Evolutionary conservation across 495 filamentous ascomycete genomes (phyloP), one percentile per base, ranked within the genome.

Genomic region (Annulohypoxylon moriforme): DNA sequence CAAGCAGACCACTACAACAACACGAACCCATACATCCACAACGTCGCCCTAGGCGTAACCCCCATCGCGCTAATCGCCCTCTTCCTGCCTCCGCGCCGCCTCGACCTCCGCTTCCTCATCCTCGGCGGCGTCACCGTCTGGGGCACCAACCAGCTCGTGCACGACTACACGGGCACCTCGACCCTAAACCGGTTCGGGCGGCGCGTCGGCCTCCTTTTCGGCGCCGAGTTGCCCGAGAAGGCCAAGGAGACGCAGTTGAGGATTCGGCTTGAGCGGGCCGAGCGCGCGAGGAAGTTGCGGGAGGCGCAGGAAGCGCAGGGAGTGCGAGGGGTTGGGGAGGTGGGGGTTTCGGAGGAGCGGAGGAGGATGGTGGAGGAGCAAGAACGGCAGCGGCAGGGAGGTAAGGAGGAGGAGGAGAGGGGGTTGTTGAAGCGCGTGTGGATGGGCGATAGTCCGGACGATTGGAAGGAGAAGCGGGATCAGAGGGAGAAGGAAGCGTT

Each of bases 1-100:
- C 46, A 9, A 13, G 46, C 22, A 7, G 46, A 22, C 22, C 24
- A 14, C 14, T 55, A 59, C 33, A 40, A 72, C 38, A 79, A 85
- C 75, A 89, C 86, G 77, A 72, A 82, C 62, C 79, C 81, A 24
- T 81, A 91, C 71, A 78, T 88, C 50, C 88, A 88, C 83, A 86
- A 87, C 75, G 72, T 86, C 58, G 89, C 93, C 9, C 74, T 90
- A 8, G 85, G 79, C 57, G 86, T 91, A 73, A 82, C 95, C 58
- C 69, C 97, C 61, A 83, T 87, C 27, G 88, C 89, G 38, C 93
- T 94, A 1, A 72, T 92, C 57, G 87, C 93, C 36, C 85, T 92
- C 56, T 80, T 88, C 64, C 85, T 97, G 13, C 95, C 95, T 3
- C 92, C 93, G 0, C 91, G 94, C 46, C 93, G 93, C 77, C 81